These are phyloP conservation scores for Cladophialophora yegresii DNA, from an alignment of 2,329 filamentous ascomycete genomes.

Conservation along the genomic window DNA sequence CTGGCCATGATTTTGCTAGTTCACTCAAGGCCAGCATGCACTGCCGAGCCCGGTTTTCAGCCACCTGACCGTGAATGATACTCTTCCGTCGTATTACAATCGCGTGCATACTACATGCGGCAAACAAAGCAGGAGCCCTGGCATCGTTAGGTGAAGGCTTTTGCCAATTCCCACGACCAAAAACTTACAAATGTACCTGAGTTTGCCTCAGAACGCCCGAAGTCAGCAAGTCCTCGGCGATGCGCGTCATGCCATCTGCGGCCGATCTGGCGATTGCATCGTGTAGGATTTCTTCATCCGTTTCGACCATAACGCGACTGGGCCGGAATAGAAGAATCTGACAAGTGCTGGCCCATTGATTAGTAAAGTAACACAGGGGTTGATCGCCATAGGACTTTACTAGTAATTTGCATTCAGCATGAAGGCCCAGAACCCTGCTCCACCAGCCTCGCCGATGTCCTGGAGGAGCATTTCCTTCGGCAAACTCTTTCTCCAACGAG, in stretches of 20 bases:
- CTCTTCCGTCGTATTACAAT: neutral
- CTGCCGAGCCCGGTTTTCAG: constrained; percentile 36
- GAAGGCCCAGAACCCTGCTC: neutral
- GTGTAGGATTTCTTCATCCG: neutral
- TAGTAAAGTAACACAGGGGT: neutral
- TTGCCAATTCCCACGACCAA: too few species aligned
- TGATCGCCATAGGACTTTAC: neutral
- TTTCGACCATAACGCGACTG: neutral
- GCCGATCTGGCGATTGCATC: neutral
- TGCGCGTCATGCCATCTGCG: neutral
- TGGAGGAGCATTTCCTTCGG: neutral
- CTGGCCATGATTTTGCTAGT: constrained; percentile 34
- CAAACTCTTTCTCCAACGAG: neutral
- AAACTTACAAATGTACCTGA: neutral
- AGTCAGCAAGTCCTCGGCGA: neutral
- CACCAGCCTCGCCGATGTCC: neutral
- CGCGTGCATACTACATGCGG: neutral
- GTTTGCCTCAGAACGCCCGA: neutral
- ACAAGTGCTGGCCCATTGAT: neutral
- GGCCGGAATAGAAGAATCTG: neutral
- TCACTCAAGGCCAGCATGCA: constrained; percentile 37
- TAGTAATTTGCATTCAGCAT: neutral
- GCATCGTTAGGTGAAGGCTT: neutral
- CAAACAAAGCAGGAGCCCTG: neutral
- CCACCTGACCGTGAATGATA: constrained; percentile 31